phyloP scores from a whole-genome alignment of 2,329 filamentous ascomycete genomes.

The Fusarium veterinarium region DNA sequence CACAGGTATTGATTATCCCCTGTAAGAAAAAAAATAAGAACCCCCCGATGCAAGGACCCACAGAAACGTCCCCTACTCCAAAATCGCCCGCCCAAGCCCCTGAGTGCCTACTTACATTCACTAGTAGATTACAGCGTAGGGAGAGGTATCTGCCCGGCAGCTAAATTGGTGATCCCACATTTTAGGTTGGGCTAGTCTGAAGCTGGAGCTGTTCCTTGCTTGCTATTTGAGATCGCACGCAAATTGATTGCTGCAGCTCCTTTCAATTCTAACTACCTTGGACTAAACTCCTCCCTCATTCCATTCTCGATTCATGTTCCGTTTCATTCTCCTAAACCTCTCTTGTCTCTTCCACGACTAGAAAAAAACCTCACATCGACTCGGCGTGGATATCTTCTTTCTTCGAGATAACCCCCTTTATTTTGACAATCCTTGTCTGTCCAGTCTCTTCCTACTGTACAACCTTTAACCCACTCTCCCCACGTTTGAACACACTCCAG shows the following conservation, averaged over 20 bases:
- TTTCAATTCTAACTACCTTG: constrained; percentile 6
- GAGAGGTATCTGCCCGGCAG: constrained; percentile 14
- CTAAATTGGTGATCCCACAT: constrained; percentile 41
- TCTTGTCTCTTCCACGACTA: neutral
- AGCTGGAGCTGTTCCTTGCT: constrained; percentile 17
- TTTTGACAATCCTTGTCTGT: constrained; percentile 42
- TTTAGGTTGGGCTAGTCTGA: constrained; percentile 26
- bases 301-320: constrained; percentile 20
- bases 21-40: neutral
- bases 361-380: neutral
- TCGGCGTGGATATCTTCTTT: neutral
- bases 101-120: constrained; percentile 12
- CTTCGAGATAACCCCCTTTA: constrained; percentile 11
- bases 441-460: constrained; percentile 25
- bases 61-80: constrained; percentile 26
- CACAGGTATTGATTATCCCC: neutral
- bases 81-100: constrained; percentile 29
- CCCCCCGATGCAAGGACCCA: constrained; percentile 24
- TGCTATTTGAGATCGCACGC: neutral
- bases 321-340: neutral
- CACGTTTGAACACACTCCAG: constrained; percentile 21
- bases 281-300: constrained; percentile 25
- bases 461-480: constrained; percentile 18
- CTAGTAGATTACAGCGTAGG: neutral
- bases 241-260: constrained; percentile 15